Percentiles rank a stretch among this genome's conserved stretches.
Evolutionary conservation across 768 basidiomycete genomes (phyloP).

Genomic region (Podaxis sp.): DNA sequence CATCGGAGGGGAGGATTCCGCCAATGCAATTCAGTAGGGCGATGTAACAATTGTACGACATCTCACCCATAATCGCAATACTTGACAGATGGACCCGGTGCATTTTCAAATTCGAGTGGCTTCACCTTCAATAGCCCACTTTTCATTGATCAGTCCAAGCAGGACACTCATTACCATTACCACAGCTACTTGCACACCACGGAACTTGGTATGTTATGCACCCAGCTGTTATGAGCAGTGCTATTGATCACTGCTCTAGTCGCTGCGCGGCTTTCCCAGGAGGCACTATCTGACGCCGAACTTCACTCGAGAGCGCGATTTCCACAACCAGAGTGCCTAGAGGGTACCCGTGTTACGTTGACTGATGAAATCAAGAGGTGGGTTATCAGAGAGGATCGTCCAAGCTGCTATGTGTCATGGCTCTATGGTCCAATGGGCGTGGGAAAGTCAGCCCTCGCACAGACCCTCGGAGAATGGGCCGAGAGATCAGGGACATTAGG

Average conservation of each 20-base stretch:
- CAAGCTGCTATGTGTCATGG: neutral
- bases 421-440: conserved; percentile 2
- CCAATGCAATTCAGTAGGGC: too few relatives aligned
- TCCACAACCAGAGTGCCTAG: neutral
- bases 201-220: neutral
- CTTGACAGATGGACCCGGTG: too few relatives aligned
- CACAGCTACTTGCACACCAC: neutral
- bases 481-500: neutral
- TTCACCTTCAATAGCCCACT: neutral
- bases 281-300: neutral
- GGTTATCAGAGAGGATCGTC: neutral
- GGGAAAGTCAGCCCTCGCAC: conserved; percentile 7
- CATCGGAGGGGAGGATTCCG: too few relatives aligned
- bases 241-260: neutral
- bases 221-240: too few relatives aligned
- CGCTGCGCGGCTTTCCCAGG: neutral
- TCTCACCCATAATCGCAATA: too few relatives aligned
- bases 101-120: neutral
- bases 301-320: neutral
- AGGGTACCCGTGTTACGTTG: neutral
- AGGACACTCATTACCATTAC: neutral
- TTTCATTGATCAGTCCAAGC: neutral
- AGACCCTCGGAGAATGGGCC: conserved; percentile 3
- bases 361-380: neutral
- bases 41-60: too few relatives aligned